These are phyloP conservation scores for Pterocarpus santalinus DNA, from an alignment of 306 rosid genomes.

Conservation along the genomic window DNA sequence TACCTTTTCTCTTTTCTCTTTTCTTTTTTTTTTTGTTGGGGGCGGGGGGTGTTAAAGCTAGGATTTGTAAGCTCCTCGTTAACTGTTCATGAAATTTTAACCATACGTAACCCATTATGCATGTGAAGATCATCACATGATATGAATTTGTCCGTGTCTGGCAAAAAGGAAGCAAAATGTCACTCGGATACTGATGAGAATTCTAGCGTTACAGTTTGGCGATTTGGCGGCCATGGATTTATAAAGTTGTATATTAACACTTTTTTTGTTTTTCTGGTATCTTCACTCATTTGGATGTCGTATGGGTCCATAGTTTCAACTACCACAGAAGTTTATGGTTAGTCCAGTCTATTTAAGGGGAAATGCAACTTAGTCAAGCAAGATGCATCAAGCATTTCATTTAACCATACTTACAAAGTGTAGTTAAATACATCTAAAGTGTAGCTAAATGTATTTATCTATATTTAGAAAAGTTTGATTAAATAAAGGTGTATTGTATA, in stretches of 20 bases:
- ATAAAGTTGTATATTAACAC: not conserved
- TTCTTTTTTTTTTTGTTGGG: no score
- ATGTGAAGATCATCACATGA: conserved; percentile 27
- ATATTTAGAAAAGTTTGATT: no score
- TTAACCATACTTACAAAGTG: no score
- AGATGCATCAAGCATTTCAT: no score
- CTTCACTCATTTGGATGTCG: not conserved
- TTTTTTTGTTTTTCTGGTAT: not conserved
- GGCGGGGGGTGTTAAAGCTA: not conserved
- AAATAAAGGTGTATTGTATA: no score
- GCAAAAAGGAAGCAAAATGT: conserved; percentile 10
- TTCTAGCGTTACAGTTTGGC: not conserved
- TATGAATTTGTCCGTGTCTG: not conserved
- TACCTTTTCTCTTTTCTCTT: no score
- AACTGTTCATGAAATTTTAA: conserved; percentile 4
- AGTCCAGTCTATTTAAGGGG: not conserved
- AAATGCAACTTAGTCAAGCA: conserved; percentile 10
- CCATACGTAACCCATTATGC: conserved; percentile 9
- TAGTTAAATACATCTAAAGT: no score
- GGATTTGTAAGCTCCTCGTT: not conserved
- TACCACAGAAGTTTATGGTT: not conserved
- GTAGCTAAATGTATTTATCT: no score
- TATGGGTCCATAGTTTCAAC: not conserved
- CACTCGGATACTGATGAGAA: not conserved
- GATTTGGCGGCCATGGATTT: not conserved